A percentile compares a stretch with the other conserved stretches of the same genome.
Conservation (phyloP, 768 basidiomycete genomes). For the Kwoniella europaea region DNA sequence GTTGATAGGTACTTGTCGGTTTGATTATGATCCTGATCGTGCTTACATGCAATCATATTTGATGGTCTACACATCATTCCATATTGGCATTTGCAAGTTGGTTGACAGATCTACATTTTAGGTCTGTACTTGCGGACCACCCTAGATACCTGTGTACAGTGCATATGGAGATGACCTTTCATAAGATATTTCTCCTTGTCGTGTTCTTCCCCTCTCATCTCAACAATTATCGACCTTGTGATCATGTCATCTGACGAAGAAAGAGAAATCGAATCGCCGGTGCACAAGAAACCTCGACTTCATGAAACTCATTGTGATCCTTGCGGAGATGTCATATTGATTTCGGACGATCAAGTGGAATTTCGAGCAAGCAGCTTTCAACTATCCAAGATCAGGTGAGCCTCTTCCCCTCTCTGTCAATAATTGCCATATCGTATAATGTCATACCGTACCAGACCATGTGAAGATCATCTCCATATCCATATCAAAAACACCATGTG, state of each 20-base stretch:
- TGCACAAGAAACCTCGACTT: background rate
- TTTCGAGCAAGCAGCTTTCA: constrained; percentile 4
- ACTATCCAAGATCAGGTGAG: background rate
- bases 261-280: background rate
- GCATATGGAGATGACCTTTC: too few relatives aligned
- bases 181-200: too few relatives aligned
- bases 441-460: background rate
- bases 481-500: background rate
- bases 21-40: too few relatives aligned
- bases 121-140: too few relatives aligned
- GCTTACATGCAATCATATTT: too few relatives aligned
- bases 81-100: too few relatives aligned
- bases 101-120: too few relatives aligned
- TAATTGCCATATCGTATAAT: too few relatives aligned
- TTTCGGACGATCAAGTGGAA: constrained; percentile 1
- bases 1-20: too few relatives aligned
- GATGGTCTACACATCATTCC: too few relatives aligned
- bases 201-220: too few relatives aligned
- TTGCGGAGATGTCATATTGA: background rate
- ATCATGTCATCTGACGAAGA: background rate
- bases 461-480: background rate
- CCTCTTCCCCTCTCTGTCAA: background rate
- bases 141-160: too few relatives aligned
- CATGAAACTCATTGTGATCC: background rate
- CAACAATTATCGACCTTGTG: background rate